Evolutionary conservation across 1,139 yeast genomes (phyloP).

Genomic region (Nakaseomyces glabratus): DNA sequence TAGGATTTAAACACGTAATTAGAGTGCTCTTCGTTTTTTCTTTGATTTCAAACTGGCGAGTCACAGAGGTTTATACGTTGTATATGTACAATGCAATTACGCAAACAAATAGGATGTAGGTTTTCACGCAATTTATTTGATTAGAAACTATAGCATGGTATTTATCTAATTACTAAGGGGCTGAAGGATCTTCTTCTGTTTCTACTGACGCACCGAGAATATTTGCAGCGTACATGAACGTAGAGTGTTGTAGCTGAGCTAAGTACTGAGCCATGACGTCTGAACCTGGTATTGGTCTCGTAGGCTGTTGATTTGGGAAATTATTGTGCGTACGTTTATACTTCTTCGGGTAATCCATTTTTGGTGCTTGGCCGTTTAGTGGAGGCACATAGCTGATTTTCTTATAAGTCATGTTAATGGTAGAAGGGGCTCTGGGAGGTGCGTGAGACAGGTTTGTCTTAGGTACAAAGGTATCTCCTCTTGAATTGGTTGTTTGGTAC

Average conservation of each 20-base stretch:
- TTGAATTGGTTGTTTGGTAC: constrained; percentile 2
- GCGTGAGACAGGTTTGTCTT: constrained; percentile 6
- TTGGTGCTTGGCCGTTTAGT: background rate
- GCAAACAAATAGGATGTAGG: too few species aligned
- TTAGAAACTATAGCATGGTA: too few species aligned
- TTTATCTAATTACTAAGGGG: background rate
- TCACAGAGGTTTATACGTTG: too few species aligned
- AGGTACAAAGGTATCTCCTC: constrained; percentile 1
- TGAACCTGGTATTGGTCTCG: constrained; percentile 47
- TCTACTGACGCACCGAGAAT: constrained; percentile 36
- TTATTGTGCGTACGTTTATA: constrained; percentile 2
- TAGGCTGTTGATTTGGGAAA: constrained; percentile 2
- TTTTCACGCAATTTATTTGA: background rate
- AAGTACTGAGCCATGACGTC: constrained; percentile 72
- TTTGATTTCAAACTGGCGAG: too few species aligned
- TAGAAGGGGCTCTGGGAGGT: constrained; percentile 8
- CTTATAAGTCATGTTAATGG: constrained; percentile 2
- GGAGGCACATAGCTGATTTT: background rate
- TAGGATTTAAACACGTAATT: too few species aligned
- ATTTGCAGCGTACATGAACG: constrained; percentile 47
- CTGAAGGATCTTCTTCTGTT: constrained; percentile 13
- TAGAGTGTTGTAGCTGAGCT: constrained; percentile 60
- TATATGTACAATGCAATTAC: too few species aligned
- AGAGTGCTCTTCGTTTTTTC: too few species aligned
- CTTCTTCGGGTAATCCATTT: constrained; percentile 9